A percentile compares a stretch with the other conserved stretches of the same genome.
phyloP scores from a whole-genome alignment of 2,329 filamentous ascomycete genomes.

The Aureobasidium sp. region DNA sequence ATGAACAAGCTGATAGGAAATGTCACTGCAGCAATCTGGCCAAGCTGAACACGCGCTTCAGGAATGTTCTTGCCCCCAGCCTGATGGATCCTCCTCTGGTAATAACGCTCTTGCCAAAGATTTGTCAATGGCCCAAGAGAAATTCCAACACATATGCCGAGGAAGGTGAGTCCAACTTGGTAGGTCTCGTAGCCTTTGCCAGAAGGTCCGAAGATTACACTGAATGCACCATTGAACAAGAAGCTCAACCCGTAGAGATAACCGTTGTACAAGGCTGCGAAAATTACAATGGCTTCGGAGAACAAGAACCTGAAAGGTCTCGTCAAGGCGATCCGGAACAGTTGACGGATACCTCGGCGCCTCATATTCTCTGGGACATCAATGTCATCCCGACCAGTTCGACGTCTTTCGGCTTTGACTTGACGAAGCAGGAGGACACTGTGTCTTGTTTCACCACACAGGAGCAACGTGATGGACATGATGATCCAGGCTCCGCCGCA shows the following conservation, averaged over 20 bases:
- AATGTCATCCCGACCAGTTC: constrained; percentile 22
- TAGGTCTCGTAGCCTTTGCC: constrained; percentile 39
- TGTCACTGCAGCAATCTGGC: constrained; percentile 36
- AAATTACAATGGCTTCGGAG: constrained; percentile 43
- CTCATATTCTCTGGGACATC: constrained; percentile 34
- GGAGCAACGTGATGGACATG: constrained; percentile 31
- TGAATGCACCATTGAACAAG: constrained; percentile 23
- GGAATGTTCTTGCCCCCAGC: constrained; percentile 29
- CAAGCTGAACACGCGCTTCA: constrained; percentile 39
- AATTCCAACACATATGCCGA: constrained; percentile 24
- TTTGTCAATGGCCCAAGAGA: constrained; percentile 24
- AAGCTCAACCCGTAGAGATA: constrained; percentile 39
- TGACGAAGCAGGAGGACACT: constrained; percentile 33
- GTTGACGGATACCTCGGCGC: constrained; percentile 31
- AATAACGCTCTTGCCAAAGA: constrained; percentile 27
- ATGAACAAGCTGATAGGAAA: constrained; percentile 41
- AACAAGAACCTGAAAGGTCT: constrained; percentile 42
- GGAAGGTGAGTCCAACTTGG: constrained; percentile 24
- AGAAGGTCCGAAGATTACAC: constrained; percentile 34
- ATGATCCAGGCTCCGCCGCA: constrained; percentile 39
- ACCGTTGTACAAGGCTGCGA: constrained; percentile 41
- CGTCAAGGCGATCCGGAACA: constrained; percentile 38
- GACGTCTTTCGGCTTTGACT: constrained; percentile 22
- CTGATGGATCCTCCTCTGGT: constrained; percentile 36
- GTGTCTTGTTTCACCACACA: constrained; percentile 36